A percentile compares a stretch with the other conserved stretches of the same genome.
Conservation (phyloP, 768 basidiomycete species). For the Gloeophyllum trabeum region DNA sequence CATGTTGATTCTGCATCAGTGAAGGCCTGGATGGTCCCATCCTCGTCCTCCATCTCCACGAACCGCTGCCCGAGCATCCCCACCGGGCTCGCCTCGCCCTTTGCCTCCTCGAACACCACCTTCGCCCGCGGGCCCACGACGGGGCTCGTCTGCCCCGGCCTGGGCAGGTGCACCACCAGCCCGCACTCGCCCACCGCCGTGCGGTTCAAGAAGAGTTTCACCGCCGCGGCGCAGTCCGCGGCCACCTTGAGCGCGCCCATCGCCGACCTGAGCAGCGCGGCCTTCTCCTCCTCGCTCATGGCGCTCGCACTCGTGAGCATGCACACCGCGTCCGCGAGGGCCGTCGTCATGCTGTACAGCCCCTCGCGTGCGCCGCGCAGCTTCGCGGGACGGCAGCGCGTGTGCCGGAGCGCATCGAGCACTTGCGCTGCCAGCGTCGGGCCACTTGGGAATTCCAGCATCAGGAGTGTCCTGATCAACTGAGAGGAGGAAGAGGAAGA, state of each 20-base stretch:
- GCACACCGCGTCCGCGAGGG: constrained; percentile 83
- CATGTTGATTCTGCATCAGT: too few species aligned
- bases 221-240: constrained; percentile 78
- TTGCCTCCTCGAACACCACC: too few species aligned
- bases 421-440: constrained; percentile 59
- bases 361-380: constrained; percentile 67
- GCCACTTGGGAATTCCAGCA: constrained; percentile 57
- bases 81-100: too few species aligned
- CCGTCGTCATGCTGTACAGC: constrained; percentile 74
- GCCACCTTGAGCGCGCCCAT: constrained; percentile 82
- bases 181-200: constrained; percentile 34
- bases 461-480: constrained; percentile 31
- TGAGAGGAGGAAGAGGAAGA: constrained; percentile 62
- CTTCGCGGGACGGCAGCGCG: constrained; percentile 70
- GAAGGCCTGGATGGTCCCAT: constrained; percentile 51
- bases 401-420: constrained; percentile 65
- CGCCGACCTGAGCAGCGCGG: constrained; percentile 67
- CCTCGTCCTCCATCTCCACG: constrained; percentile 51
- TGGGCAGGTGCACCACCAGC: constrained; percentile 56
- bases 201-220: constrained; percentile 70
- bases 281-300: constrained; percentile 78
- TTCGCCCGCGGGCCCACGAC: constrained; percentile 21
- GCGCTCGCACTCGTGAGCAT: constrained; percentile 52
- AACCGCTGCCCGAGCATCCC: background rate
- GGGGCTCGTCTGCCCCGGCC: constrained; percentile 30